These are phyloP conservation scores for Colletotrichum sidae DNA, from an alignment of 2,329 filamentous ascomycete species.

Conservation along the genomic window DNA sequence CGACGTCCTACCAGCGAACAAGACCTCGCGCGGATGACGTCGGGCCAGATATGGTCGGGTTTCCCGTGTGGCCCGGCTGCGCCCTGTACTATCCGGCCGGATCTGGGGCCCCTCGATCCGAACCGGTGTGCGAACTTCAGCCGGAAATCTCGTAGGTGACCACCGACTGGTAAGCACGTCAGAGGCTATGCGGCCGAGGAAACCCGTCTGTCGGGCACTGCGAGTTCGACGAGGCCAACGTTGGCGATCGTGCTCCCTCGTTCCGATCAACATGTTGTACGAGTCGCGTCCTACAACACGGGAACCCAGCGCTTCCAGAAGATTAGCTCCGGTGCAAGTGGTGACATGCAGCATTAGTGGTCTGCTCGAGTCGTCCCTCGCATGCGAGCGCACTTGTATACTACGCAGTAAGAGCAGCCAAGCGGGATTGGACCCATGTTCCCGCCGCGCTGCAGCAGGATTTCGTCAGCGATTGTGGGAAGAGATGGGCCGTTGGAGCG, in stretches of 20 bases:
- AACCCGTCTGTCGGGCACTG: not conserved
- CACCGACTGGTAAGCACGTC: not conserved
- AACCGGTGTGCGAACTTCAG: conserved; percentile 6
- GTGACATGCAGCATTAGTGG: conserved; percentile 37
- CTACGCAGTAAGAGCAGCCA: conserved; percentile 19
- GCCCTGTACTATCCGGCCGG: conserved; percentile 7
- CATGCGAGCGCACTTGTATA: conserved; percentile 8
- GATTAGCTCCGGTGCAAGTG: conserved; percentile 28
- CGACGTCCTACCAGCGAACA: not conserved
- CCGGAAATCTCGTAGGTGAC: not conserved
- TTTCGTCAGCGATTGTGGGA: conserved; percentile 32
- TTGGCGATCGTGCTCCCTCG: conserved; percentile 21
- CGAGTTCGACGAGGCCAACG: not conserved
- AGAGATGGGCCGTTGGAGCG: conserved; percentile 28
- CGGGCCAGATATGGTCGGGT: not conserved
- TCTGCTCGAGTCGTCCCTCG: conserved; percentile 25
- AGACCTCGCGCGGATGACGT: not conserved
- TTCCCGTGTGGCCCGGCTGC: conserved; percentile 5
- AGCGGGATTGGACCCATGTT: conserved; percentile 32
- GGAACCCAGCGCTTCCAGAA: conserved; percentile 24
- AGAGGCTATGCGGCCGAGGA: conserved; percentile 4
- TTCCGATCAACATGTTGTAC: conserved; percentile 30
- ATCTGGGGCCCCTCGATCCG: conserved; percentile 14
- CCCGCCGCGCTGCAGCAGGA: conserved; percentile 22
- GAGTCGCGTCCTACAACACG: conserved; percentile 28